Conservation (phyloP, 805 yeast genomes). For the Millerago galiae region DNA sequence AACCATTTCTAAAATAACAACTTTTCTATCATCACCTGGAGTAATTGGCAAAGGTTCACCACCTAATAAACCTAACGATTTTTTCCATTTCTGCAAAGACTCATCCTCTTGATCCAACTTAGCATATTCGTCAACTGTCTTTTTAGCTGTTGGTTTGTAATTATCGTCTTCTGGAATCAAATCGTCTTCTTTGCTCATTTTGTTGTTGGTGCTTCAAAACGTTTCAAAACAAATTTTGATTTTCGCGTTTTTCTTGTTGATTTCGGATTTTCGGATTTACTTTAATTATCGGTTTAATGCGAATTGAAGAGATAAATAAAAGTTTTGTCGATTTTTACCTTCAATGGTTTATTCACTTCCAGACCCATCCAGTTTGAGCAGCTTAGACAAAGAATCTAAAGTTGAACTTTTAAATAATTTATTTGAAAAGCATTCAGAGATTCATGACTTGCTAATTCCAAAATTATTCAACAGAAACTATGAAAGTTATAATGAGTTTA, state of each 20-base stretch:
- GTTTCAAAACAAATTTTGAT: not conserved
- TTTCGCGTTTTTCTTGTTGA: not conserved
- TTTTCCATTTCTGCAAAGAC: conserved; percentile 87
- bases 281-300: not conserved
- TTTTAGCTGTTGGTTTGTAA: conserved; percentile 51
- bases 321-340: not conserved
- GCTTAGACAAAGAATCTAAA: conserved; percentile 24
- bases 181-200: conserved; percentile 36
- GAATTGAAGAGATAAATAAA: not conserved
- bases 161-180: conserved; percentile 56
- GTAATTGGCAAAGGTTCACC: conserved; percentile 57
- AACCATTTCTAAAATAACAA: conserved; percentile 74
- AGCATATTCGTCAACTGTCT: conserved; percentile 77
- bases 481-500: conserved; percentile 11
- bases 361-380: conserved; percentile 18
- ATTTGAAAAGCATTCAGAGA: conserved; percentile 20
- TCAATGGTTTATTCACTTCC: conserved; percentile 26
- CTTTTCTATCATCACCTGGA: conserved; percentile 63
- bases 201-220: not conserved
- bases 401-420: conserved; percentile 35
- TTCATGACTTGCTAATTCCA: conserved; percentile 17
- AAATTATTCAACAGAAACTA: conserved; percentile 7
- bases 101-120: conserved; percentile 86
- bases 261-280: not conserved
- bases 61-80: conserved; percentile 68